Evolutionary conservation across 768 basidiomycete genomes (phyloP), one percentile per base, ranked within the genome.

Genomic region (Suillus subalutaceus): DNA sequence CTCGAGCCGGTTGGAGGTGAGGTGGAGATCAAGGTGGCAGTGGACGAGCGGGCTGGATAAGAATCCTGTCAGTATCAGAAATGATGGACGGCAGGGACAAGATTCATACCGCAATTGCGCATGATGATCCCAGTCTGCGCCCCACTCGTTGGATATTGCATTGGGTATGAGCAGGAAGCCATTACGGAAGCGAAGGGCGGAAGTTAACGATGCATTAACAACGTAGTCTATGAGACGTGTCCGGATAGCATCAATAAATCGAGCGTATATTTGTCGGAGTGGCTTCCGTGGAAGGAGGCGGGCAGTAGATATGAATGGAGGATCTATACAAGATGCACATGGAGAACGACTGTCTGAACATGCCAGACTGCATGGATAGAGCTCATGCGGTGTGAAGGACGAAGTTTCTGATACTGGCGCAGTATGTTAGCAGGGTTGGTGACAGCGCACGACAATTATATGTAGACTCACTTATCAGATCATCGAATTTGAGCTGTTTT

Each of bases 191-290:
- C 90, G 82, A 52, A 81, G 82, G 43, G 82, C 81, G 12, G 74
- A 80, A 55, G 81, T 77, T 62, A 69, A 77, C n/a, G 85, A 80
- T 9, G 78, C 75, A 62, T 79, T 77, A 8, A 84, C 80, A 52
- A 92, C 78, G 72, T 88, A 85, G 63, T 88, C 83, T 43, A 79
- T 80, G 35, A 85, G 73, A 44, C 80, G 71, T 46, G 74, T 81
- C 44, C 90, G 88, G n/a, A 90, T 76, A 8, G 91, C 90, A 43
- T 85, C 82, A 67, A 90, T 78, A 70, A 93, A 91, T 68, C 75
- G 72, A n/a, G 72, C 63, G 62, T 81, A 78, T 12, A 79, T 73
- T 35, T 68, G 62, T 32, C 80, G 85, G 12, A 88, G 77, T 59
- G 78, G 74, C 67, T 79, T 77, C 59, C 83, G 79, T 60, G 86